phyloP scores from a whole-genome alignment of 169 alveolate species.

The Eimeria tenella region DNA sequence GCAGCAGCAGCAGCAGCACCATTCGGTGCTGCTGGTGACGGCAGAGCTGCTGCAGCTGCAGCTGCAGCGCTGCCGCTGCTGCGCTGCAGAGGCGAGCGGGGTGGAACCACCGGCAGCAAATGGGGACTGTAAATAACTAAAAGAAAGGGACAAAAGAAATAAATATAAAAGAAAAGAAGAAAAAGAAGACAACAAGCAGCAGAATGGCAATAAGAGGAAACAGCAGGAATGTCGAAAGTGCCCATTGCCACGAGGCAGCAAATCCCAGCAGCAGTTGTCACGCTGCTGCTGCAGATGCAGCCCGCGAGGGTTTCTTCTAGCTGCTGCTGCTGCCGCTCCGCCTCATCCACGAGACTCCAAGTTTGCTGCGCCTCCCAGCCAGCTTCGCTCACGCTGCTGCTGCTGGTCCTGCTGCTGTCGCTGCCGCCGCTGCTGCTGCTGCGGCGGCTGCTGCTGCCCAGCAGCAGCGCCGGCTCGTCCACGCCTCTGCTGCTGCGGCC shows the following conservation, averaged over 20 bases:
- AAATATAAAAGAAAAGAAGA: conserved; percentile 1
- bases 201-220: conserved; percentile 37
- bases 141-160: conserved; percentile 35
- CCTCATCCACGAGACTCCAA: conserved; percentile 28
- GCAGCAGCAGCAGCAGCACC: not conserved
- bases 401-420: conserved; percentile 1
- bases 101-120: not conserved
- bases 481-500: conserved; percentile 5
- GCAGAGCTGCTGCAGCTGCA: conserved; percentile 6
- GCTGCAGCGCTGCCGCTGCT: not conserved
- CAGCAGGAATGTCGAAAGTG: conserved; percentile 31
- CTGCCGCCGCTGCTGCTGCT: conserved; percentile 65
- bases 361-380: not conserved
- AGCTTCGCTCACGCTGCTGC: conserved; percentile 53
- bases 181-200: conserved; percentile 56
- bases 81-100: not conserved
- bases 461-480: not conserved
- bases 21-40: not conserved
- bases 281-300: conserved; percentile 61
- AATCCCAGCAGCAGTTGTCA: conserved; percentile 26
- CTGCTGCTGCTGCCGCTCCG: conserved; percentile 66
- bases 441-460: conserved; percentile 23
- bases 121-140: not conserved
- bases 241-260: conserved; percentile 40
- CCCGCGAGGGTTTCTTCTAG: conserved; percentile 20